Base-by-base conservation (phyloP, 2,329 filamentous ascomycete genomes). In the Colletotrichum limetticola region DNA sequence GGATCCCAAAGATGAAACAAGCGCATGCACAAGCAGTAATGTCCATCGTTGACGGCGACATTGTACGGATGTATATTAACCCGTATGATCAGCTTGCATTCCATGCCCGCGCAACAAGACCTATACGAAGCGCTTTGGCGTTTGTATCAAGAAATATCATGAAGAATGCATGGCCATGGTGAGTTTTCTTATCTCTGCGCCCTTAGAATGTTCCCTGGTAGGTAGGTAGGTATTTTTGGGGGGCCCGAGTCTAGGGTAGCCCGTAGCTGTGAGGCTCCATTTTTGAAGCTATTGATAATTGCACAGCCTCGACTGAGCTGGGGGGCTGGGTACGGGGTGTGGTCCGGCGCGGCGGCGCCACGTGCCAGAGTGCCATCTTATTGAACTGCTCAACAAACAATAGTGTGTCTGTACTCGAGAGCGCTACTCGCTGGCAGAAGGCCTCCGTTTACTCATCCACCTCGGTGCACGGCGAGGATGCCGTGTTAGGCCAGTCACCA, bases 281-380 rank as follows among this genome's bases (percentile, higher is more conserved):
- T 60, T 68, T 56, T 56, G 66, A 72, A 59, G 59, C 46, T 70
- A 64, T 72, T 64, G 70, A 72, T 49, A 35, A 37, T 60, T 60
- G 65, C 66, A 70, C 59, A 72, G 70, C 70, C 70, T 64, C 65
- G 58, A 57, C 42, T 59, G 26, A 14, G n/a, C 57, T 57, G 26
- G 70, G 66, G 19, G 19, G 35, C 42, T 22, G 52, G 35, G 49
- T 59, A 63, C 32, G 37, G 42, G 42, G 65, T 49, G 28, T 66
- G 55, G 32, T 35, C 66, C 49, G 49, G 56, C 57, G 67, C 71
- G 60, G 65, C 35, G 49, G 49, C 61, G 67, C 71, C 66, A 71
- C 66, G 56, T 73, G 60, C 66, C 28, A 49, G 30, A 46, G 24
- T 26, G 22, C 9, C 26, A 49, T 35, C 49, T 14, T 22, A 46